Base-by-base conservation (phyloP, 2,329 filamentous ascomycete species). In the Sarocladiaceae sp. region DNA sequence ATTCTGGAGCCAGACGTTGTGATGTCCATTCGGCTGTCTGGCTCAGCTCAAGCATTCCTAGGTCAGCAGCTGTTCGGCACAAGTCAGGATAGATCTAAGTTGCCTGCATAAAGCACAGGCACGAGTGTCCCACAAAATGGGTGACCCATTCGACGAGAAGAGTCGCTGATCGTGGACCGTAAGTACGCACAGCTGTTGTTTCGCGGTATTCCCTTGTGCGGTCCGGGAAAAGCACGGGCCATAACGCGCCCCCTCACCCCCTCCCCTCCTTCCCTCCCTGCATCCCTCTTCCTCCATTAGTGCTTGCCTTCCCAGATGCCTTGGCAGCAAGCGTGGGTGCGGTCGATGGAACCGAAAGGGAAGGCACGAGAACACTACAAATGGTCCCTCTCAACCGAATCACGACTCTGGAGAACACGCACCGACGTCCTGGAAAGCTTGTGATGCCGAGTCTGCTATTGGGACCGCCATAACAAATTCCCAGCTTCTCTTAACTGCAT, bases 251-350 rank as follows among this genome's bases (percentile, higher is more conserved):
- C 12, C 40, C 6, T 29, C 40, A 26, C 23, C 26, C n/a, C 26
- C 29, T 33, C 13, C 44, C 44, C 18, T 33, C 44, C n/a, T n/a
- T n/a, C n/a, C 44, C 26, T 48, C 44, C 26, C 23, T 33, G 40
- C 44, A 48, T 48, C 25, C n/a, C 22, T 33, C 26, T 48, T 13
- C 26, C 44, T 28, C 44, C 26, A 29, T 11, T 48, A 25, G 26
- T 33, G 33, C 26, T 15, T 31, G 44, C 44, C 44, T 22, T 33
- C 18, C 4, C 25, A 28, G n/a, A 17, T n/a, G 13, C n/a, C 12
- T 42, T 42, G 37, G 37, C 37, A 42, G 15, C 15, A 36, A 10
- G 6, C 8, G 6, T n/a, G 33, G n/a, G n/a, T n/a, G n/a, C n/a
- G n/a, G n/a, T n/a, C n/a, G n/a, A n/a, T n/a, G n/a, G n/a, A n/a